phyloP scores from a whole-genome alignment of 1,284 basidiomycete species.

The Trichosporon faecale region DNA sequence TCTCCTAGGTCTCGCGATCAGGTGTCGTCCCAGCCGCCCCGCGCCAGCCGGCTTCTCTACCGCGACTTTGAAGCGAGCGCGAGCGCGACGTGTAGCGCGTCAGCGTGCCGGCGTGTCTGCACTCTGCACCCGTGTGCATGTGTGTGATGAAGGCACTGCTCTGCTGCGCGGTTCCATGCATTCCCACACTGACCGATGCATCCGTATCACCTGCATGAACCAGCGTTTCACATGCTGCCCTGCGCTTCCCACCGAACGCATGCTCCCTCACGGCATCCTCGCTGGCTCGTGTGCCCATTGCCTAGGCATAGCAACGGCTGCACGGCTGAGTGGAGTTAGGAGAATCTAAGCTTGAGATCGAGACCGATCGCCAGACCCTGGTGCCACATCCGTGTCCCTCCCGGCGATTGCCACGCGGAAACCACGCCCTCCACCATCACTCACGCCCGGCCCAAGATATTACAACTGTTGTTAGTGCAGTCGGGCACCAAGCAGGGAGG shows the following conservation, averaged over 20 bases:
- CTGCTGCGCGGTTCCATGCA: neutral
- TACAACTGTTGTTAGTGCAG: neutral
- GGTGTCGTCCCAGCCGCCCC: neutral
- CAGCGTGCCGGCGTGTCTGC: no score
- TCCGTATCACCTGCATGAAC: neutral
- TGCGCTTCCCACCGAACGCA: neutral
- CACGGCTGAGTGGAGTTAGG: neutral
- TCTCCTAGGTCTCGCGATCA: constrained; percentile 12
- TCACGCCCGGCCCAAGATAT: neutral
- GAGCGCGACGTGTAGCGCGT: neutral
- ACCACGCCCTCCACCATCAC: neutral
- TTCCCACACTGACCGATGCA: neutral
- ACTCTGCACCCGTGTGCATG: neutral
- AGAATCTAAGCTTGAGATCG: neutral
- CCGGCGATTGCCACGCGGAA: neutral
- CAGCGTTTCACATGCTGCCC: neutral
- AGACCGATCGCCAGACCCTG: neutral
- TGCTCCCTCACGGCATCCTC: neutral
- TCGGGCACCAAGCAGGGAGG: neutral
- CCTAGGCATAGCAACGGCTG: neutral
- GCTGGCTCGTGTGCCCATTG: neutral
- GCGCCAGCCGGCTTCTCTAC: neutral
- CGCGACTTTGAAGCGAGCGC: neutral
- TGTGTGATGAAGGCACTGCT: neutral
- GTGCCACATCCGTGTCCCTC: neutral